Conservation (phyloP, 2,329 filamentous ascomycete species). For the Pseudogymnoascus sp. region DNA sequence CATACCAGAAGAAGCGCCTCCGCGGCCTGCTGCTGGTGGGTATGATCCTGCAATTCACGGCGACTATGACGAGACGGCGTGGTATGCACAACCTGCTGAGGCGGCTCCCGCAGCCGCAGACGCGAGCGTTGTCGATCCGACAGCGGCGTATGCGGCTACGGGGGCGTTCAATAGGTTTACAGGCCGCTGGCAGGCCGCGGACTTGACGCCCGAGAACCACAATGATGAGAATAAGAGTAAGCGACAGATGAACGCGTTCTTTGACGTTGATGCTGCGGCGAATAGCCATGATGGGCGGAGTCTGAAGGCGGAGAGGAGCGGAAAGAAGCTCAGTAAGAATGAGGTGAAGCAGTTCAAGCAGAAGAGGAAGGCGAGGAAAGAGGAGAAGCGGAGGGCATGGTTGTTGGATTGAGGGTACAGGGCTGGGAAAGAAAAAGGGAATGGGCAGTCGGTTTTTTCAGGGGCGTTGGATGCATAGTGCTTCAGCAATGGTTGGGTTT, state of each 20-base stretch:
- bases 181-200: constrained; percentile 65
- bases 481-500: neutral
- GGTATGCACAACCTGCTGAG: constrained; percentile 64
- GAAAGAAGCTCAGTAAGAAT: constrained; percentile 73
- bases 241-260: constrained; percentile 88
- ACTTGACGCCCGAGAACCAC: constrained; percentile 64
- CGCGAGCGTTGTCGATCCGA: constrained; percentile 30
- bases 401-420: constrained; percentile 59
- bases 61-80: constrained; percentile 91
- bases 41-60: constrained; percentile 97
- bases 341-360: constrained; percentile 89
- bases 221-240: constrained; percentile 80
- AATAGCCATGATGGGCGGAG: constrained; percentile 86
- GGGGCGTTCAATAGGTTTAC: constrained; percentile 89
- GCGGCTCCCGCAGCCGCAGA: constrained; percentile 29
- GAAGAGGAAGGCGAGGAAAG: constrained; percentile 80
- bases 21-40: constrained; percentile 47
- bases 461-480: neutral
- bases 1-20: constrained; percentile 23
- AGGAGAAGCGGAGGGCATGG: constrained; percentile 91
- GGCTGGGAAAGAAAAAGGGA: neutral
- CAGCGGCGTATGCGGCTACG: constrained; percentile 52
- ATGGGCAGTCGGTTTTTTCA: neutral
- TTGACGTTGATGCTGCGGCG: constrained; percentile 89
- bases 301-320: constrained; percentile 79